Evolutionary conservation across 495 filamentous ascomycete genomes (phyloP), one percentile per base, ranked within the genome.

Genomic region (Aspergillus indologenus): DNA sequence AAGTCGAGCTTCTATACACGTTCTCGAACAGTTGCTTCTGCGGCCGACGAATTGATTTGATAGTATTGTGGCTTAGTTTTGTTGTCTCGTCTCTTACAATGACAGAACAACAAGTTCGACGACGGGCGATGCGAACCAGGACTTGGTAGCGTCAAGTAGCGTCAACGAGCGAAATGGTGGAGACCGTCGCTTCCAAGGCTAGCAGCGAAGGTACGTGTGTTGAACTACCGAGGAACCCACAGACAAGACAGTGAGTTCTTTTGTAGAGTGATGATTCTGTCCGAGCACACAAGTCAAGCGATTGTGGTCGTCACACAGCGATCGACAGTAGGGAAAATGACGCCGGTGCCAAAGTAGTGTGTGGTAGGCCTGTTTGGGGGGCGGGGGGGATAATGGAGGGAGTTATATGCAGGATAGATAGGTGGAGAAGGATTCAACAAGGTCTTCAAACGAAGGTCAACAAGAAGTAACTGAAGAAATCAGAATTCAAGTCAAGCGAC

Each of bases 251-350:
- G 2, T 8, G 34, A 14, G 12, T 40, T 7, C 34, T 40, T 11
- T 11, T 40, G 34, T 11, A 40, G 12, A 40, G 34, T 40, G 34
- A 40, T 40, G 34, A 11, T 7, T 2, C 12, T 4, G 12, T 40
- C 34, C 5, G 34, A 40, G 34, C 12, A 29, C 5, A 40, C n/a
- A 15, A 40, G 12, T 9, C 34, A 14, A 40, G 34, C 34, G 34
- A 40, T 40, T 40, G 34, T 40, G 34, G 34, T 40, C 34, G 34
- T 40, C 34, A 40, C 34, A 40, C 34, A 45, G 50, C 29, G 59
- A 62, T 58, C 60, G 56, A 62, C 60, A 46, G 60, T 52, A 58
- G 22, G 56, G 17, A 43, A 58, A 23, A 45, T 52, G 48, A 21
- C 40, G 26, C 42, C 53, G 53, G 26, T 56, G 34, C 26, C 34